A percentile compares a stretch with the other conserved stretches of the same genome.
These are phyloP conservation scores for Alternaria conjuncta DNA, from an alignment of 2,329 filamentous ascomycete species.

Conservation along the genomic window DNA sequence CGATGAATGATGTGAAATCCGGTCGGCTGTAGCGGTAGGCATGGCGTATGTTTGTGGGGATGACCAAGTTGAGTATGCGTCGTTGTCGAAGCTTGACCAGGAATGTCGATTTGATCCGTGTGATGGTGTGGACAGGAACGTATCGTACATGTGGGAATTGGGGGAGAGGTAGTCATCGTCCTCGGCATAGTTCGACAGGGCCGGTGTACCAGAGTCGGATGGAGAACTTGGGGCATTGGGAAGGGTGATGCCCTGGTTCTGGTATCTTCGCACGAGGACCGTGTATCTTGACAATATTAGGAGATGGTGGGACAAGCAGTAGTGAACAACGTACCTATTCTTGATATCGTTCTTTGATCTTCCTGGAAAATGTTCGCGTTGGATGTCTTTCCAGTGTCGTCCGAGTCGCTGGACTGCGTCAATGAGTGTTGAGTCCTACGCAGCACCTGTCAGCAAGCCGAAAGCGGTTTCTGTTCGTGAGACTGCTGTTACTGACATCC, in stretches of 20 bases:
- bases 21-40: slow-evolving; percentile 11
- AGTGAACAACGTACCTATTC: slow-evolving; percentile 38
- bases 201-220: slow-evolving; percentile 25
- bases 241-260: slow-evolving; percentile 38
- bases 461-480: not conserved
- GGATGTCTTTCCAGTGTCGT: slow-evolving; percentile 50
- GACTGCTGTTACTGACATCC: slow-evolving; percentile 35
- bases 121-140: slow-evolving; percentile 22
- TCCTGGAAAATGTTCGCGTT: slow-evolving; percentile 41
- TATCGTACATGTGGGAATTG: slow-evolving; percentile 21
- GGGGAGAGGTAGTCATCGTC: slow-evolving; percentile 30
- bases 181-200: slow-evolving; percentile 17
- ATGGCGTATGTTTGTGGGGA: slow-evolving; percentile 27
- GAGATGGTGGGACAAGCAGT: not conserved
- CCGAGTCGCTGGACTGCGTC: slow-evolving; percentile 42
- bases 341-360: slow-evolving; percentile 50
- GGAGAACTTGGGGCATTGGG: slow-evolving; percentile 29
- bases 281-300: slow-evolving; percentile 31
- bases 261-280: slow-evolving; percentile 39
- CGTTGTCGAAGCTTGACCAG: slow-evolving; percentile 29
- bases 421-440: slow-evolving; percentile 39
- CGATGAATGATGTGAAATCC: slow-evolving; percentile 14
- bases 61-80: slow-evolving; percentile 31
- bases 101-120: slow-evolving; percentile 28
- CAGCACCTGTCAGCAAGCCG: not conserved